A percentile compares a stretch with the other conserved stretches of the same genome.
Evolutionary conservation across 345 rosid species (phyloP).

Genomic region (Combretum micranthum): DNA sequence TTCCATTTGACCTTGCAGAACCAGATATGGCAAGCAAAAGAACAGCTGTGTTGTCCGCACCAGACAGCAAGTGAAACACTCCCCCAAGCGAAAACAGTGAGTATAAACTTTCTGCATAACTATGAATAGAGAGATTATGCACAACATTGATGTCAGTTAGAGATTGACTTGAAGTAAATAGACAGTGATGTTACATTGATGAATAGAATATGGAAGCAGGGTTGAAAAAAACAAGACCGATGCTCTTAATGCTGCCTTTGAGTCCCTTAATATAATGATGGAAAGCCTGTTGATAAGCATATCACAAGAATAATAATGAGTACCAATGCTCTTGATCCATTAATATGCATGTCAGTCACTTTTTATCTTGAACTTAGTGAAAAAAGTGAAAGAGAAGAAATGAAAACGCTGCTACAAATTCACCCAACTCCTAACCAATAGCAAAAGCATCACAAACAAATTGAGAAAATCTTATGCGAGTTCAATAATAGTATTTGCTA

Average conservation of each 20-base stretch:
- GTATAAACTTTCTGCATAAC: slow-evolving; percentile 84
- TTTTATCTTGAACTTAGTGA: too few species aligned
- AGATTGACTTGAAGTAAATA: slow-evolving; percentile 6
- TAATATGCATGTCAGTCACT: not conserved
- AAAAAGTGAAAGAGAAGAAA: too few species aligned
- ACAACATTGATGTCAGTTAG: slow-evolving; percentile 1
- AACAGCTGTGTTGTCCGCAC: slow-evolving; percentile 50
- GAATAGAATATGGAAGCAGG: slow-evolving; percentile 88
- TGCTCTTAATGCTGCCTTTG: slow-evolving; percentile 57
- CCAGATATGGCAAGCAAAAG: slow-evolving; percentile 81
- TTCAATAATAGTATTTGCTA: too few species aligned
- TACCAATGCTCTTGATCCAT: not conserved
- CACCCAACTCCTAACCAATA: not conserved
- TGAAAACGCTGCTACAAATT: too few species aligned
- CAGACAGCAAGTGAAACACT: slow-evolving; percentile 52
- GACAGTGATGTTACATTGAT: slow-evolving; percentile 47
- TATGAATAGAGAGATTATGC: slow-evolving; percentile 26
- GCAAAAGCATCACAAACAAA: not conserved
- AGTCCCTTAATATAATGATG: slow-evolving; percentile 56
- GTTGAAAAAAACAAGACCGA: slow-evolving; percentile 73
- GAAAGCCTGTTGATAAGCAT: slow-evolving; percentile 54
- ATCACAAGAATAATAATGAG: slow-evolving; percentile 8
- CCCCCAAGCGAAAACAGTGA: slow-evolving; percentile 79
- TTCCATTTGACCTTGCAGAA: slow-evolving; percentile 92
- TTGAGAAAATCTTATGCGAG: too few species aligned